phyloP scores from a whole-genome alignment of 805 yeast genomes.

The Kodamaea restingae region DNA sequence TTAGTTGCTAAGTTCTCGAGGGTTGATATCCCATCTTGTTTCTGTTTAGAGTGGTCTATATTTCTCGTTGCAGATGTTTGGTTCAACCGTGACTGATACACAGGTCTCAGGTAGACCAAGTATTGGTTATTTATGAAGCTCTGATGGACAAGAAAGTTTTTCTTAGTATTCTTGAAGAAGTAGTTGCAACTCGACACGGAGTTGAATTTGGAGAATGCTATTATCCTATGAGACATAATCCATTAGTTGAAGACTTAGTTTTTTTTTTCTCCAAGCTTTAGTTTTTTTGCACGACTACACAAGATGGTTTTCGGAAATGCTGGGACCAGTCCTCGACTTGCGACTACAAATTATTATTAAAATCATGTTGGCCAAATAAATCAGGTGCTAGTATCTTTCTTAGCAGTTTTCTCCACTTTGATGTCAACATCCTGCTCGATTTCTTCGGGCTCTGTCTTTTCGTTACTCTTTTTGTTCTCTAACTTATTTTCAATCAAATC shows the following conservation, averaged over 20 bases:
- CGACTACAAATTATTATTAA: no score
- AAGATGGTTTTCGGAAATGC: no score
- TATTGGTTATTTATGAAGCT: slow-evolving; percentile 33
- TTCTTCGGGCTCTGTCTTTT: slow-evolving; percentile 13
- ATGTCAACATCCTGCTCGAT: neutral
- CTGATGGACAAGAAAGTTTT: slow-evolving; percentile 21
- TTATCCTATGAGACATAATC: slow-evolving; percentile 17
- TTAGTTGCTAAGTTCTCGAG: slow-evolving; percentile 39
- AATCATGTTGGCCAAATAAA: no score
- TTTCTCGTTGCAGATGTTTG: slow-evolving; percentile 1
- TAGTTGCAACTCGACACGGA: slow-evolving; percentile 26
- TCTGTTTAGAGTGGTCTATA: neutral
- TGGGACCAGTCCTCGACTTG: no score
- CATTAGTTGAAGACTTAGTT: neutral
- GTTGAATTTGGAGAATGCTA: slow-evolving; percentile 15
- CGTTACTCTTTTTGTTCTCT: slow-evolving; percentile 53
- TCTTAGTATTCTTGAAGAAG: slow-evolving; percentile 35
- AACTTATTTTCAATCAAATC: slow-evolving; percentile 95
- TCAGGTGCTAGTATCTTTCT: no score
- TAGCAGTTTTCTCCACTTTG: slow-evolving; percentile 3
- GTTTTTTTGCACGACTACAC: slow-evolving; percentile 8
- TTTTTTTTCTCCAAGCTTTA: slow-evolving; percentile 5
- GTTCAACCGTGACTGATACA: slow-evolving; percentile 3
- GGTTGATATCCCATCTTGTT: slow-evolving; percentile 5
- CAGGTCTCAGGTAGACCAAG: slow-evolving; percentile 10